Evolutionary conservation across 2,329 filamentous ascomycete species (phyloP), one percentile per base, ranked within the genome.

Genomic region (Calonectria hawksworthii): DNA sequence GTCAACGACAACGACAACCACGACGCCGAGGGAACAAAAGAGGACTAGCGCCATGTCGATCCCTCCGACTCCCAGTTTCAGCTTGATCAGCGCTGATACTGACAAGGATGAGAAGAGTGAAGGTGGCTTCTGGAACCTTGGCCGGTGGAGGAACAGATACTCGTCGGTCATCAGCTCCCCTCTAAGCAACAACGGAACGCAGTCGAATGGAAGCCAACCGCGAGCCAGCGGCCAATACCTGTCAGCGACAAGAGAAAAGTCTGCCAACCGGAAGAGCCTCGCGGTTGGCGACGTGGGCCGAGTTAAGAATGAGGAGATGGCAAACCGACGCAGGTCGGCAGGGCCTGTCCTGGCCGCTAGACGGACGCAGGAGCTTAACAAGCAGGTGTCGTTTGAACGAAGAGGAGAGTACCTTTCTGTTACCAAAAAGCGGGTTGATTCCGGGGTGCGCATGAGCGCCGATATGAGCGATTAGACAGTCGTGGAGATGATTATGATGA

Each of bases 21-120:
- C 56, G 18, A 61, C 56, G n/a, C 13, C 79, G 14, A 80, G 80
- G 69, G 80, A 83, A 0, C 79, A 78, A 21, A 79, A 78, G 64
- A 78, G 79, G 61, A 81, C 82, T 34, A 44, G 34, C 14, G 75
- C 75, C 18, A 80, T 81, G 1, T 80, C 81, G 5, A 81, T 86
- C 3, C 89, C 88, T 0, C 90, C 90, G 0, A 89, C 89, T 0
- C 91, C 91, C 2, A 90, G 90, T 74, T 92, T 92, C 80, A 90
- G 86, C 7, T 85, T 91, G 32, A 84, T 85, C 9, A 84, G 81
- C 44, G 80, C 82, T 1, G 83, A 87, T 21, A 32, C 38, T 11
- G 81, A 86, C 13, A 83, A 85, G 8, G 84, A 86, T 32, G 86
- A 88, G 5, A 87, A 86, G 4, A 86, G 85, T 3, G 84, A 86